These are phyloP conservation scores for Pisolithus microcarpus DNA, from an alignment of 768 basidiomycete genomes.

Conservation along the genomic window DNA sequence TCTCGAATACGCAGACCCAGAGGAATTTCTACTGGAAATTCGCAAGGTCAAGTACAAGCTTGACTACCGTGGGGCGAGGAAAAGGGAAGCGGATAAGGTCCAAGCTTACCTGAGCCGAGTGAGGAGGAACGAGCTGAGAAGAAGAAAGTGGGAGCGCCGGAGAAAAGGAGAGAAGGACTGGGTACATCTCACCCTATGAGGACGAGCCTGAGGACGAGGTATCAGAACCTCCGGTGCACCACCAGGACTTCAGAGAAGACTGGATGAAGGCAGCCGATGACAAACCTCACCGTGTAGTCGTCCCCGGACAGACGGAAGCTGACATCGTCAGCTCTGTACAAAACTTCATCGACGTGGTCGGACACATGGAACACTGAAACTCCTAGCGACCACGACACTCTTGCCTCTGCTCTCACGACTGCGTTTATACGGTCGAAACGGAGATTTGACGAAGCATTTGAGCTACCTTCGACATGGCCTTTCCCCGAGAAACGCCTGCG, in stretches of 20 bases:
- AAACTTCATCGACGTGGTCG: slow-evolving; percentile 14
- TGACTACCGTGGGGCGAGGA: slow-evolving; percentile 34
- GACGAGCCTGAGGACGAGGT: slow-evolving; percentile 27
- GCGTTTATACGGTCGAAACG: background rate
- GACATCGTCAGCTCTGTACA: slow-evolving; percentile 17
- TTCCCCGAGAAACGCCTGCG: background rate
- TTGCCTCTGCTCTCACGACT: background rate
- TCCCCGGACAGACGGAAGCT: slow-evolving; percentile 29
- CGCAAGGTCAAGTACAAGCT: slow-evolving; percentile 50
- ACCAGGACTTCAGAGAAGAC: slow-evolving; percentile 26
- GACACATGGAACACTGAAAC: slow-evolving; percentile 8
- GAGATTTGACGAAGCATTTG: background rate
- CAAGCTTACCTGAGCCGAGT: slow-evolving; percentile 23
- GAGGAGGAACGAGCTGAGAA: slow-evolving; percentile 22
- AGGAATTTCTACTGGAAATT: slow-evolving; percentile 45
- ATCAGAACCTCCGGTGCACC: slow-evolving; percentile 26
- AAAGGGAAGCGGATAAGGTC: slow-evolving; percentile 29
- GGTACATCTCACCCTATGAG: slow-evolving; percentile 25
- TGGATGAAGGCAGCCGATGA: slow-evolving; percentile 32
- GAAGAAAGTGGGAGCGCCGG: slow-evolving; percentile 23
- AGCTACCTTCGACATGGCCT: background rate
- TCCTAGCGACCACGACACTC: background rate
- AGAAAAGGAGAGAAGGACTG: slow-evolving; percentile 21
- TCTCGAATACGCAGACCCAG: slow-evolving; percentile 31
- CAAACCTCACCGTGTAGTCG: slow-evolving; percentile 28